A percentile compares a stretch with the other conserved stretches of the same genome.
These are phyloP conservation scores for Bipolaris gigantea DNA, from an alignment of 2,329 filamentous ascomycete species.

Conservation along the genomic window DNA sequence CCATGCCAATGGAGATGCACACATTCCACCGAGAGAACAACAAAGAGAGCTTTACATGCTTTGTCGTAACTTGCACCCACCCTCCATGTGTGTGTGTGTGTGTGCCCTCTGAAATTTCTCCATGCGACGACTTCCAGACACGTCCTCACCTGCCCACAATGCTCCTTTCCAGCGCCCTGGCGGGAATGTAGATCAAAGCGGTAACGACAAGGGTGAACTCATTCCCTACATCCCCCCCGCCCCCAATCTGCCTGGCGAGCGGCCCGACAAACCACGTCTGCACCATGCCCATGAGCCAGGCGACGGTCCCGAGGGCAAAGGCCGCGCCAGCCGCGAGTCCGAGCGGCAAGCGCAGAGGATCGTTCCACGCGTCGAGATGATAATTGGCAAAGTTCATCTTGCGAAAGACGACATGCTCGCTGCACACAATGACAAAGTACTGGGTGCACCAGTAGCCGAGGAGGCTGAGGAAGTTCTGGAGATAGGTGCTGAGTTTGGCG, in stretches of 20 bases:
- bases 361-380: constrained; percentile 52
- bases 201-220: constrained; percentile 34
- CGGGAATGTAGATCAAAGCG: constrained; percentile 31
- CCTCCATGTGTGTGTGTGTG: no score
- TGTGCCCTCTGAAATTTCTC: background rate
- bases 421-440: constrained; percentile 51
- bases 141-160: constrained; percentile 23
- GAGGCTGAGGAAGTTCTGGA: constrained; percentile 51
- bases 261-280: constrained; percentile 59
- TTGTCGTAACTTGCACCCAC: no score
- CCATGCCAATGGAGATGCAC: no score
- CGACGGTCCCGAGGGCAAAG: constrained; percentile 45
- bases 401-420: constrained; percentile 52
- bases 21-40: no score
- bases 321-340: constrained; percentile 48
- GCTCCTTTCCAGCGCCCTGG: constrained; percentile 33
- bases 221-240: constrained; percentile 33
- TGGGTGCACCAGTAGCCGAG: constrained; percentile 53
- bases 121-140: background rate
- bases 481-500: constrained; percentile 47
- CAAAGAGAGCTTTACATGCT: no score
- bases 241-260: constrained; percentile 31
- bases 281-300: constrained; percentile 61
- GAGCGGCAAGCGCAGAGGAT: constrained; percentile 46
- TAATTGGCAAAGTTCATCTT: constrained; percentile 55